Evolutionary conservation across 306 rosid genomes (phyloP).

Genomic region (Cyclanthera cordifolia): DNA sequence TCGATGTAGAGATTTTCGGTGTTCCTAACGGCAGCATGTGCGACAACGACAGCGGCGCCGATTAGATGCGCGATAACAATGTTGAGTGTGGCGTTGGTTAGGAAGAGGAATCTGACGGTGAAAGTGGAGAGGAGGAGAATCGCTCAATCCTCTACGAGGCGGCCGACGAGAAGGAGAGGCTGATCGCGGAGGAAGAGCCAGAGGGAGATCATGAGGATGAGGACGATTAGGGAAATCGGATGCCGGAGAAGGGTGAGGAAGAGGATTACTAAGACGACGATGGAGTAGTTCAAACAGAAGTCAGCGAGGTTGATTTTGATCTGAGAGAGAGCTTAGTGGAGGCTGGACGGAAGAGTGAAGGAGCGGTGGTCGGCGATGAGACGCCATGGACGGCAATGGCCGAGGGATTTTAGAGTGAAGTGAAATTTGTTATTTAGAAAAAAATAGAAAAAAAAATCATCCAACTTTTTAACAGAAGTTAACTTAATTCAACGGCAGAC

Average conservation of each 20-base stretch:
- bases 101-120: conserved; percentile 47
- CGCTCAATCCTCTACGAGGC: conserved; percentile 46
- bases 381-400: conserved; percentile 73
- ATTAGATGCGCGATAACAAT: conserved; percentile 36
- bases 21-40: conserved; percentile 47
- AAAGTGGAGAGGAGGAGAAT: conserved; percentile 41
- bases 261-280: conserved; percentile 34
- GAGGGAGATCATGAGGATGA: conserved; percentile 34
- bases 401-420: too few relatives aligned
- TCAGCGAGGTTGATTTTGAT: conserved; percentile 32
- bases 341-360: conserved; percentile 25
- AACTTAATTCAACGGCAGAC: too few relatives aligned
- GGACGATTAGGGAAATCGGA: conserved; percentile 76
- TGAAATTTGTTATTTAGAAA: too few relatives aligned
- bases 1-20: conserved; percentile 45
- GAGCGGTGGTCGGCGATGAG: conserved; percentile 40
- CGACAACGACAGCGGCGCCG: conserved; percentile 24
- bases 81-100: conserved; percentile 51
- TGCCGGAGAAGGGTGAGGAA: conserved; percentile 70
- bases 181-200: conserved; percentile 86
- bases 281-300: conserved; percentile 74
- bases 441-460: too few relatives aligned
- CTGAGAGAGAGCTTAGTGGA: conserved; percentile 25
- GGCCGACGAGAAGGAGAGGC: conserved; percentile 38
- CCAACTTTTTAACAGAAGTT: too few relatives aligned